These are phyloP conservation scores for Tetratostichococcus sp. DNA, from an alignment of 139 green algal genomes.

Conservation along the genomic window DNA sequence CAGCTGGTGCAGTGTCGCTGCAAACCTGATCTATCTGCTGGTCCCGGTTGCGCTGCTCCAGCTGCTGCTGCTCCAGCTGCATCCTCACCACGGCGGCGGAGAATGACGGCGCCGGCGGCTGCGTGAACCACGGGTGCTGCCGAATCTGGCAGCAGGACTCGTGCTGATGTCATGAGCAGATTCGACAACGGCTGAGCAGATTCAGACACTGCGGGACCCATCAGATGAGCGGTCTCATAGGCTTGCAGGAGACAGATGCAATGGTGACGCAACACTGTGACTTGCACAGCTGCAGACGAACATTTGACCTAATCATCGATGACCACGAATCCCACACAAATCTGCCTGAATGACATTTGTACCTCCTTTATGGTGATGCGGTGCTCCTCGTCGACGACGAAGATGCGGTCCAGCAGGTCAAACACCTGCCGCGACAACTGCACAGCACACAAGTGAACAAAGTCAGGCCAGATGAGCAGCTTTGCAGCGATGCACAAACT, in stretches of 20 bases:
- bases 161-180: not conserved
- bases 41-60: not conserved
- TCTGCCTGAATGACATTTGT: slow-evolving; percentile 41
- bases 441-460: not conserved
- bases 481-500: not conserved
- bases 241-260: too few species aligned
- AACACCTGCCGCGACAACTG: slow-evolving; percentile 50
- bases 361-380: slow-evolving; percentile 51
- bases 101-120: slow-evolving; percentile 23
- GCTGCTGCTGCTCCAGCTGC: slow-evolving; percentile 8
- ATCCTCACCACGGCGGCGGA: slow-evolving; percentile 14
- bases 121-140: slow-evolving; percentile 3
- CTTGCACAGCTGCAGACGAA: too few species aligned
- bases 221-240: too few species aligned
- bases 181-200: not conserved
- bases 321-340: too few species aligned
- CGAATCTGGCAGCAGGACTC: not conserved
- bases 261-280: too few species aligned
- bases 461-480: too few species aligned
- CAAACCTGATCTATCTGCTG: not conserved
- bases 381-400: slow-evolving; percentile 64
- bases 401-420: slow-evolving; percentile 73
- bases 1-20: too few species aligned
- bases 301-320: too few species aligned
- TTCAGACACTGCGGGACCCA: too few species aligned